phyloP scores from a whole-genome alignment of 257 asterid genomes.

The Nicotiana benthamiana region DNA sequence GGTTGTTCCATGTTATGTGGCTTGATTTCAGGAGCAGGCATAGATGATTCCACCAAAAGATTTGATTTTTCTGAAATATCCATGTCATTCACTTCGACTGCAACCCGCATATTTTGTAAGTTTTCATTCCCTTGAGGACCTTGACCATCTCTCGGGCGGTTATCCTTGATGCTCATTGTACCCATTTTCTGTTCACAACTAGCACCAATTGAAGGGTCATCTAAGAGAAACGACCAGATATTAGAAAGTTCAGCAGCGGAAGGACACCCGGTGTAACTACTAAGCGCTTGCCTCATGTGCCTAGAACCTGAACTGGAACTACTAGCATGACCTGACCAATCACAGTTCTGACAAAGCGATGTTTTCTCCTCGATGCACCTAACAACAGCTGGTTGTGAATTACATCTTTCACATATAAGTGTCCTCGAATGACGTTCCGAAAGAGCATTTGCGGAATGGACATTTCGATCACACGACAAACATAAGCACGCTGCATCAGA shows the following conservation, averaged over 20 bases:
- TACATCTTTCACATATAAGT: constrained; percentile 76
- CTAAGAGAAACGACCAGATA: constrained; percentile 61
- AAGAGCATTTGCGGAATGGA: constrained; percentile 90
- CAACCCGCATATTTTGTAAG: constrained; percentile 19
- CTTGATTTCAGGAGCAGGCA: constrained; percentile 23
- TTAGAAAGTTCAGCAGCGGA: constrained; percentile 68
- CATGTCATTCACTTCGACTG: constrained; percentile 14
- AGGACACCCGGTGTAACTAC: constrained; percentile 78
- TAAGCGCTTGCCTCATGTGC: constrained; percentile 59
- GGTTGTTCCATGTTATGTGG: constrained; percentile 17
- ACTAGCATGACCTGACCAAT: constrained; percentile 56
- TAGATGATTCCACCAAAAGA: constrained; percentile 31
- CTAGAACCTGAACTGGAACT: constrained; percentile 28
- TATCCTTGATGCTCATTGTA: constrained; percentile 43
- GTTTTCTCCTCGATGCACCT: constrained; percentile 60
- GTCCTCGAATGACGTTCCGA: constrained; percentile 83
- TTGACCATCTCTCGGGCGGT: constrained; percentile 19
- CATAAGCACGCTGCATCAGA: constrained; percentile 86
- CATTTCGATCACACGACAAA: constrained; percentile 76
- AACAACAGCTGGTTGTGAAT: constrained; percentile 58
- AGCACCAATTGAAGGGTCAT: constrained; percentile 38
- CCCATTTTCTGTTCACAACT: constrained; percentile 51
- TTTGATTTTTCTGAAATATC: constrained; percentile 29
- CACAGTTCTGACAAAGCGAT: constrained; percentile 80
- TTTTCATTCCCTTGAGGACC: constrained; percentile 22